Evolutionary conservation across 192 early-diverging fungal genomes (phyloP).

Genomic region (Chytriomyces hyalinus): DNA sequence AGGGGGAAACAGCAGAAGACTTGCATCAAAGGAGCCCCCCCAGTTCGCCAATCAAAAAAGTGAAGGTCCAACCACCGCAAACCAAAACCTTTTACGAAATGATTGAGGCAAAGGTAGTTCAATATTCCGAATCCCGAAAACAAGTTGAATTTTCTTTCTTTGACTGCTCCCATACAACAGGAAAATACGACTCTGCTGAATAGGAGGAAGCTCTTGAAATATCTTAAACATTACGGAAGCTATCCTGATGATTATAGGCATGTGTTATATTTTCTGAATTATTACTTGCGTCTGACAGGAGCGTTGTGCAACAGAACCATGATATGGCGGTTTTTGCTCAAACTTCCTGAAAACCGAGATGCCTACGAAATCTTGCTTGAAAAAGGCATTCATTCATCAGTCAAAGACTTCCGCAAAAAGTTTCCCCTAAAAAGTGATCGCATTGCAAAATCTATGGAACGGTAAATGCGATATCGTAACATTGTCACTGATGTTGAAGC

Average conservation of each 20-base stretch:
- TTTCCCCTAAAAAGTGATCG: slow-evolving; percentile 61
- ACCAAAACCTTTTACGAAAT: slow-evolving; percentile 48
- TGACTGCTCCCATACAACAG: slow-evolving; percentile 13
- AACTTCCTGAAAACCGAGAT: slow-evolving; percentile 58
- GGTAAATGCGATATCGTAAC: slow-evolving; percentile 18
- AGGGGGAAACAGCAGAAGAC: neutral
- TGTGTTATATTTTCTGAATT: neutral
- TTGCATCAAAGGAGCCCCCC: neutral
- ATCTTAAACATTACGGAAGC: slow-evolving; percentile 51
- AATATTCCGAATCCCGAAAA: neutral
- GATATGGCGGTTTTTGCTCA: slow-evolving; percentile 60
- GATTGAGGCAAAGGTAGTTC: slow-evolving; percentile 44
- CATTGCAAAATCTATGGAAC: slow-evolving; percentile 53
- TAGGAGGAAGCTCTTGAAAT: slow-evolving; percentile 42
- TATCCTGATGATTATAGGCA: slow-evolving; percentile 58
- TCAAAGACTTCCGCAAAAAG: slow-evolving; percentile 47
- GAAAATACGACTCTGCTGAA: slow-evolving; percentile 44
- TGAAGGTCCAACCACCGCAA: slow-evolving; percentile 18
- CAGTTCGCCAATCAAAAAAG: slow-evolving; percentile 18
- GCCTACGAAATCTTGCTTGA: slow-evolving; percentile 58
- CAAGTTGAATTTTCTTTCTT: neutral
- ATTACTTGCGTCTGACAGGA: neutral
- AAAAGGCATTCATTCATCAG: slow-evolving; percentile 49
- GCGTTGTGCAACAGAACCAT: slow-evolving; percentile 40
- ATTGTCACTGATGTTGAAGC: neutral